Evolutionary conservation across 805 yeast genomes (phyloP), one percentile per base, ranked within the genome.

Genomic region (Candida golubevii): DNA sequence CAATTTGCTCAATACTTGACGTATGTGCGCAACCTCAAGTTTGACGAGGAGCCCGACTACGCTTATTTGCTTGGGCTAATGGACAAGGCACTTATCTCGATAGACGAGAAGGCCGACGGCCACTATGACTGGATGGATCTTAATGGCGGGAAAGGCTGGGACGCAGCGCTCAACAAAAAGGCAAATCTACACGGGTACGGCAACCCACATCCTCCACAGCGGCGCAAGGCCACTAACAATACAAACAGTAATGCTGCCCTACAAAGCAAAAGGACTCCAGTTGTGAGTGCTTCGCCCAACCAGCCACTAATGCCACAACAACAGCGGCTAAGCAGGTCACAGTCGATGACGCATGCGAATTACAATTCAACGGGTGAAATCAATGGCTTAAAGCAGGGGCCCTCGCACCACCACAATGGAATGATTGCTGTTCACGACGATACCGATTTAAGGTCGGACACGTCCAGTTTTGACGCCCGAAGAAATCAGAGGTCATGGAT

Each of bases 71-170:
- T 93, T 44, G 79, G 78, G 47, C 71, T 93, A 48, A 74, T 93
- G 75, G 77, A 88, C 51, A 81, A 87, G 48, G 93, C 89, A 0
- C 69, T 93, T 49, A 82, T 80, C 40, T 82, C 84, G 30, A 74
- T 83, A 41, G 85, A 82, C 39, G 87, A 82, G 49, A 65, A 65
- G 32, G 85, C 82, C 41, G 97, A 93, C 66, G 95, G 87, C 37
- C 90, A 87, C 59, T 93, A 89, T 66, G 99, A 93, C 71, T 93
- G 99, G 99, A 88, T 89, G 96, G 86, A 85, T 58, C 74, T 93
- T 55, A 93, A 93, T 63, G 88, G 86, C 45, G 98, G 98, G 48
- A 82, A 83, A 63, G 98, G 98, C 42, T 91, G 97, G 96, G 98
- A 93, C 67, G 78, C 87, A 28, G 72, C 85, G 14, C 80, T 85